Conservation (phyloP, 495 filamentous ascomycete genomes). For the Margaritispora aquatica region DNA sequence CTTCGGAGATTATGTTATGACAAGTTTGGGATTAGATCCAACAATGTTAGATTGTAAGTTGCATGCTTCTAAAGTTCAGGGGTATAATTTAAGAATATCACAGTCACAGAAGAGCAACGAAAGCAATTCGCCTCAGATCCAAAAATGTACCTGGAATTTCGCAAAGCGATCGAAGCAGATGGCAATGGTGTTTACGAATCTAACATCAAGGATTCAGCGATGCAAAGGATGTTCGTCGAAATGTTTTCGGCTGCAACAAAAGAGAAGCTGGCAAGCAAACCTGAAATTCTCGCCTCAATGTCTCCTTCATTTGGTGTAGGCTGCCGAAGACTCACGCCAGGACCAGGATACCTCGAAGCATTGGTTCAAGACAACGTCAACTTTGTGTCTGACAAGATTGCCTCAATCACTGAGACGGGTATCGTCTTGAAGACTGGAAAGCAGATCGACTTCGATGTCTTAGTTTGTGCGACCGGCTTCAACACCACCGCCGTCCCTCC, state of each 20-base stretch:
- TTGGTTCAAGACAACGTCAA: constrained; percentile 56
- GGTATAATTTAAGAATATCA: constrained; percentile 24
- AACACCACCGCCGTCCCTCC: constrained; percentile 52
- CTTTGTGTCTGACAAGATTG: constrained; percentile 51
- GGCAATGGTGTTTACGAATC: constrained; percentile 42
- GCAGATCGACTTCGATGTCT: constrained; percentile 45
- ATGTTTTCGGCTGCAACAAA: constrained; percentile 22
- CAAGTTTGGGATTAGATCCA: constrained; percentile 14
- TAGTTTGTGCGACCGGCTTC: constrained; percentile 66
- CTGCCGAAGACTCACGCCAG: constrained; percentile 66
- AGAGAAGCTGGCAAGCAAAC: constrained; percentile 18
- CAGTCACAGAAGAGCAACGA: constrained; percentile 46
- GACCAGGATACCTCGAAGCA: constrained; percentile 66
- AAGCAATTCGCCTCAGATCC: constrained; percentile 36
- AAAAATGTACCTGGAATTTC: constrained; percentile 32
- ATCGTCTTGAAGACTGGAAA: constrained; percentile 48
- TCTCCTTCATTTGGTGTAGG: constrained; percentile 57
- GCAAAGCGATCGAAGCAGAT: constrained; percentile 44
- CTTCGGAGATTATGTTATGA: constrained; percentile 31
- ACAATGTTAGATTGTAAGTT: constrained; percentile 9
- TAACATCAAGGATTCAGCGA: constrained; percentile 46
- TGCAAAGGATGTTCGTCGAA: constrained; percentile 42
- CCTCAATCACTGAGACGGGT: constrained; percentile 48
- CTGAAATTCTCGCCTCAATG: constrained; percentile 16
- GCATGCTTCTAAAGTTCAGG: neutral